A percentile compares a stretch with the other conserved stretches of the same genome.
These are phyloP conservation scores for Mycena leptocephala DNA, from an alignment of 768 basidiomycete genomes.

Conservation along the genomic window DNA sequence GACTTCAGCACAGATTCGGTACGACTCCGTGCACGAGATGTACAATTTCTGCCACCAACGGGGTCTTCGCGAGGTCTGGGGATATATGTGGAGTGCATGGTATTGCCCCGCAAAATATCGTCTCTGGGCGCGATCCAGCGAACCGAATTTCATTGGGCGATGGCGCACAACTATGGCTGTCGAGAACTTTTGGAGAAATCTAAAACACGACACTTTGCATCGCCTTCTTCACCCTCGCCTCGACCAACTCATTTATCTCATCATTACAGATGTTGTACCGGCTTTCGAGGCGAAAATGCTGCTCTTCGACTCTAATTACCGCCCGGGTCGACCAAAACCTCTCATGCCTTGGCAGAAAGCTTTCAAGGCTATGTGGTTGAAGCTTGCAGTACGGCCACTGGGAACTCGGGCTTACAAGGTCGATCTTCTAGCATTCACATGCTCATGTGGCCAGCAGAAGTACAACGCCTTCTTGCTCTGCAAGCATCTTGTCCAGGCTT, in stretches of 20 bases:
- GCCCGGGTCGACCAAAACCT: slow-evolving; percentile 38
- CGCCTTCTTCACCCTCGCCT: slow-evolving; percentile 43
- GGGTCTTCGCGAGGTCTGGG: slow-evolving; percentile 38
- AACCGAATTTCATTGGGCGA: slow-evolving; percentile 36
- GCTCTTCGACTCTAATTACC: slow-evolving; percentile 32
- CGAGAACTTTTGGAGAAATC: slow-evolving; percentile 51
- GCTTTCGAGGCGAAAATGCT: slow-evolving; percentile 33
- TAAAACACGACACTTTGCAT: slow-evolving; percentile 50
- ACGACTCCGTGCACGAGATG: slow-evolving; percentile 44
- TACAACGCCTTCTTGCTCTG: slow-evolving; percentile 48
- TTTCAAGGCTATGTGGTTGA: slow-evolving; percentile 47
- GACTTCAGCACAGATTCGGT: slow-evolving; percentile 34
- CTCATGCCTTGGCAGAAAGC: slow-evolving; percentile 43
- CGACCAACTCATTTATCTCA: slow-evolving; percentile 50
- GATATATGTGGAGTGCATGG: slow-evolving; percentile 45
- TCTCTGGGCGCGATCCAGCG: slow-evolving; percentile 43
- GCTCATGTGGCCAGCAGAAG: slow-evolving; percentile 50
- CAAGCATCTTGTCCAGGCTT: slow-evolving; percentile 53
- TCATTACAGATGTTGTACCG: slow-evolving; percentile 45
- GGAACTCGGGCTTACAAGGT: slow-evolving; percentile 35
- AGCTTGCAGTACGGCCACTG: slow-evolving; percentile 11
- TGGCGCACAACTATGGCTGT: slow-evolving; percentile 49
- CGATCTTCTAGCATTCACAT: slow-evolving; percentile 42
- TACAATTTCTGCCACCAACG: slow-evolving; percentile 37
- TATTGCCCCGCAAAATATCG: slow-evolving; percentile 37